These are phyloP conservation scores for Phycomyces blakesleeanus DNA, from an alignment of 192 early-diverging fungal genomes.

Conservation along the genomic window DNA sequence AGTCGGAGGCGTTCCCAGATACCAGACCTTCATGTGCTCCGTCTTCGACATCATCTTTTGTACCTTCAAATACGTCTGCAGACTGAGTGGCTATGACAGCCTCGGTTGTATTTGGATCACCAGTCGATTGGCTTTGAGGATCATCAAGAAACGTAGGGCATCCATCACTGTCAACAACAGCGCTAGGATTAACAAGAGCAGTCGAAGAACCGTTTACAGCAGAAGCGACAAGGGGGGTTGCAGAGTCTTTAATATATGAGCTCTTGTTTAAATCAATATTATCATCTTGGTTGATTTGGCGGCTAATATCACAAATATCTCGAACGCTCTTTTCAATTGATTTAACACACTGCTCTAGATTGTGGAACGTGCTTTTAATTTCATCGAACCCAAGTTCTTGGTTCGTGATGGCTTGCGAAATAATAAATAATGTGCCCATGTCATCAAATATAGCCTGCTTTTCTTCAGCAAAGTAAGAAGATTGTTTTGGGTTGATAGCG, in stretches of 20 bases:
- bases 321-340: constrained; percentile 8
- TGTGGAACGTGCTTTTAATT: not conserved
- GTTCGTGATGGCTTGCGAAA: constrained; percentile 27
- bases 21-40: not conserved
- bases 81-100: too few relatives aligned
- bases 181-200: too few relatives aligned
- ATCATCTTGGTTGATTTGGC: not conserved
- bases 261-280: not conserved
- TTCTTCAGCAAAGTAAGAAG: constrained; percentile 4
- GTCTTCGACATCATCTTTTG: too few relatives aligned
- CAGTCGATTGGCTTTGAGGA: too few relatives aligned
- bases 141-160: too few relatives aligned
- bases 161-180: too few relatives aligned
- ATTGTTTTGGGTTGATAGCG: not conserved
- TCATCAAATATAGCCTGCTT: constrained; percentile 28
- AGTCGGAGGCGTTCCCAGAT: not conserved
- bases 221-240: too few relatives aligned
- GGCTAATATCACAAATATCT: constrained; percentile 8
- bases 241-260: too few relatives aligned
- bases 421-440: constrained; percentile 29
- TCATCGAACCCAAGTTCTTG: constrained; percentile 8
- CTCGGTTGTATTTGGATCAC: too few relatives aligned
- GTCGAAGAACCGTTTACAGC: too few relatives aligned
- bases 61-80: too few relatives aligned
- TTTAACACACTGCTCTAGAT: constrained; percentile 1